Conservation (phyloP, 805 yeast genomes). For the Candida cerambycidarum region DNA sequence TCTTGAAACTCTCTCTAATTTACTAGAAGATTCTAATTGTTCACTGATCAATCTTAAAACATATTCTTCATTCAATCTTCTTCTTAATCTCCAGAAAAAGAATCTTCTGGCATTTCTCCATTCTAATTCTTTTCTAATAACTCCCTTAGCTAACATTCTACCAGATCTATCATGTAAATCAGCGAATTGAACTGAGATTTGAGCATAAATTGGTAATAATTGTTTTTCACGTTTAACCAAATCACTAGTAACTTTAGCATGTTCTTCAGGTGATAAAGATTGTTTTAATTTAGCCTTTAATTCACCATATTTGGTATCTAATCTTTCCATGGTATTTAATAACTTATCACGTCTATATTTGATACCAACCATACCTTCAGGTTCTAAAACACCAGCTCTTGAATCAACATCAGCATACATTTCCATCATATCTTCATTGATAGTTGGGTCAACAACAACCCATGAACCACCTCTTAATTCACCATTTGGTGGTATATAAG, state of each 20-base stretch:
- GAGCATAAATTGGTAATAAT: conserved; percentile 85
- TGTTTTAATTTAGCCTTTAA: conserved; percentile 62
- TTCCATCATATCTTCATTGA: conserved; percentile 96
- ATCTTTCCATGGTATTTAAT: conserved; percentile 84
- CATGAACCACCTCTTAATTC: conserved; percentile 99
- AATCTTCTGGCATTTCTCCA: conserved; percentile 89
- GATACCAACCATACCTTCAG: conserved; percentile 99
- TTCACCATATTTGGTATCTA: conserved; percentile 73
- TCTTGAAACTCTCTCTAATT: conserved; percentile 83
- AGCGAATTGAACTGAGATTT: conserved; percentile 93
- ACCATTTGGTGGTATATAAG: conserved; percentile 97
- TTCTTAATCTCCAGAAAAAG: conserved; percentile 98
- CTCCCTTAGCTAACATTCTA: conserved; percentile 95
- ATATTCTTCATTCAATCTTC: conserved; percentile 92
- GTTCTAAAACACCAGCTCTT: conserved; percentile 97
- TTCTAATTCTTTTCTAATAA: conserved; percentile 77
- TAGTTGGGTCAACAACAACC: conserved; percentile 99
- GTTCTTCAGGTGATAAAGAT: conserved; percentile 60
- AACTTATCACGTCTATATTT: conserved; percentile 94
- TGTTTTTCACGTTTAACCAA: conserved; percentile 75
- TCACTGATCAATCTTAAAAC: conserved; percentile 71
- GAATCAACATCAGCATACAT: conserved; percentile 97
- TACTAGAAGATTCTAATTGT: conserved; percentile 55
- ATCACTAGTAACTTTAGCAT: conserved; percentile 60
- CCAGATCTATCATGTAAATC: conserved; percentile 97